Conservation (phyloP, 78 protist species). For the Andalucia godoyi region DNA sequence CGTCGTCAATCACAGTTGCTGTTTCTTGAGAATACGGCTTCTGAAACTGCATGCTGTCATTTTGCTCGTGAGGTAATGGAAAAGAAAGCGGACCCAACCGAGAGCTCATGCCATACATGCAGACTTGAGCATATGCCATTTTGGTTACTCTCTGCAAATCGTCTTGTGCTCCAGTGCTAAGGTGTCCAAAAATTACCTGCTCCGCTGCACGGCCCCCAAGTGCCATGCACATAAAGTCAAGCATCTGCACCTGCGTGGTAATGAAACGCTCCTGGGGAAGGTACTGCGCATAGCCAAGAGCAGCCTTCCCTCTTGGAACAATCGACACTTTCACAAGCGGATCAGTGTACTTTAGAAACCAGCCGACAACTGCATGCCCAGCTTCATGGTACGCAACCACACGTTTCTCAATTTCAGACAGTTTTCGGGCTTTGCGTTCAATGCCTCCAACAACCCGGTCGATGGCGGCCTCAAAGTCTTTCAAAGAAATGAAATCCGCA, state of each 20-base stretch:
- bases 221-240: slow-evolving; percentile 65
- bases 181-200: slow-evolving; percentile 39
- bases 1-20: slow-evolving; percentile 49
- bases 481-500: slow-evolving; percentile 14
- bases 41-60: slow-evolving; percentile 24
- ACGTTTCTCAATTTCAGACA: slow-evolving; percentile 32
- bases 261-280: slow-evolving; percentile 81
- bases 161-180: slow-evolving; percentile 84
- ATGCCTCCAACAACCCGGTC: slow-evolving; percentile 87
- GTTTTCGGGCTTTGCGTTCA: not conserved
- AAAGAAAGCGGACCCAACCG: slow-evolving; percentile 62
- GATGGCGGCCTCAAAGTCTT: slow-evolving; percentile 81
- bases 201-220: slow-evolving; percentile 89
- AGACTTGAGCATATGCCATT: slow-evolving; percentile 56
- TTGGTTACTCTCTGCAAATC: slow-evolving; percentile 69
- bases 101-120: slow-evolving; percentile 65
- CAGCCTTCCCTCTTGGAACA: slow-evolving; percentile 89
- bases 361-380: slow-evolving; percentile 91
- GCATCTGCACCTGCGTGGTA: slow-evolving; percentile 17
- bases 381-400: slow-evolving; percentile 95
- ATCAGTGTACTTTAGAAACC: slow-evolving; percentile 89
- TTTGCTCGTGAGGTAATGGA: slow-evolving; percentile 15
- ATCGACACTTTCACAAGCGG: slow-evolving; percentile 89
- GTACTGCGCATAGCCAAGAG: slow-evolving; percentile 91
- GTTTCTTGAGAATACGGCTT: slow-evolving; percentile 73